A percentile compares a stretch with the other conserved stretches of the same genome.
phyloP scores from a whole-genome alignment of 169 alveolate genomes.

The Plasmodium reichenowi region DNA sequence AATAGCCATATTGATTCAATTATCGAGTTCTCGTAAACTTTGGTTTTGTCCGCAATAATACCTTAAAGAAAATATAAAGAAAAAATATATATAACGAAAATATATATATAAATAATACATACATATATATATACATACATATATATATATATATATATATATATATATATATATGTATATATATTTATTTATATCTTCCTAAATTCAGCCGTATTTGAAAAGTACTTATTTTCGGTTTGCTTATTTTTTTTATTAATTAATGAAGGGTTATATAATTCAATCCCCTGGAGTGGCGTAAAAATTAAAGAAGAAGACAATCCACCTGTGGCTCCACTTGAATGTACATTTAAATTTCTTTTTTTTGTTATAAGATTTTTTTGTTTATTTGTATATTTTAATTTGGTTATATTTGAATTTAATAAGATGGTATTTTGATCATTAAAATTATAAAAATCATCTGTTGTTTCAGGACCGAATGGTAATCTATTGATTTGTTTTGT shows the following conservation, averaged over 20 bases:
- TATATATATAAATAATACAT: too few species aligned
- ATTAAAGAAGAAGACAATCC: constrained; percentile 88
- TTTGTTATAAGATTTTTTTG: constrained; percentile 41
- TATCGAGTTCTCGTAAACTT: constrained; percentile 58
- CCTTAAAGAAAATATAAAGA: not conserved
- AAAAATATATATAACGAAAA: too few species aligned
- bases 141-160: too few species aligned
- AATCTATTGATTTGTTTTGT: constrained; percentile 89
- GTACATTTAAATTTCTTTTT: constrained; percentile 30
- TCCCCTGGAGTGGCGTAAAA: constrained; percentile 88
- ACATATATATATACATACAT: too few species aligned
- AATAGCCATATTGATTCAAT: constrained; percentile 57
- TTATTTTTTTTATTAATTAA: constrained; percentile 7
- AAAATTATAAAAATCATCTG: constrained; percentile 84
- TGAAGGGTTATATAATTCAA: constrained; percentile 27
- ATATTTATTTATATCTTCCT: constrained; percentile 33
- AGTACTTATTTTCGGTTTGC: constrained; percentile 49
- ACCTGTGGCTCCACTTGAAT: constrained; percentile 73
- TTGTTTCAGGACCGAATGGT: constrained; percentile 90
- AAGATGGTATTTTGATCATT: constrained; percentile 58
- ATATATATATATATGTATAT: not conserved
- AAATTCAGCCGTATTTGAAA: constrained; percentile 57
- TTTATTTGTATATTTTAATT: constrained; percentile 56
- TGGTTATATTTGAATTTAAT: constrained; percentile 52
- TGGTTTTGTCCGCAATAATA: constrained; percentile 18